phyloP scores from a whole-genome alignment of 2,329 filamentous ascomycete genomes.

The Polychaeton citri region DNA sequence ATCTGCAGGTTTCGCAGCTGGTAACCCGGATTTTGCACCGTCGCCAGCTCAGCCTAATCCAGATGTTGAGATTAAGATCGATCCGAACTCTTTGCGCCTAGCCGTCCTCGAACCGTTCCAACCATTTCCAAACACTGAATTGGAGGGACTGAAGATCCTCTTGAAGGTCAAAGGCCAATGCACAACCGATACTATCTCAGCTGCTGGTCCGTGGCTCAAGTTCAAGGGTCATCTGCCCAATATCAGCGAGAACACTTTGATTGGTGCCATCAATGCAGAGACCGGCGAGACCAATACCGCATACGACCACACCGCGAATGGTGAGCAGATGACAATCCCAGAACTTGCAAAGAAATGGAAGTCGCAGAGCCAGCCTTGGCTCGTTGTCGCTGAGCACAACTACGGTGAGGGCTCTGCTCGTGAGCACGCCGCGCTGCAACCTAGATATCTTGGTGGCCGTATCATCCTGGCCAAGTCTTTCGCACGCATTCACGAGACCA shows the following conservation, averaged over 20 bases:
- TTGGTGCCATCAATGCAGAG: constrained; percentile 82
- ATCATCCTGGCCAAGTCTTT: constrained; percentile 79
- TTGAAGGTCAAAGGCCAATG: constrained; percentile 97
- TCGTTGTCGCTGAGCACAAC: constrained; percentile 95
- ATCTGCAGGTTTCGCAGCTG: constrained; percentile 65
- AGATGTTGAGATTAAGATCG: constrained; percentile 59
- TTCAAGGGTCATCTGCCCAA: constrained; percentile 99
- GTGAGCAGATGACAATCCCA: constrained; percentile 50
- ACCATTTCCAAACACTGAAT: constrained; percentile 64
- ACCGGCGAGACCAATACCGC: constrained; percentile 88
- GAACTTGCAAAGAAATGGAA: constrained; percentile 81
- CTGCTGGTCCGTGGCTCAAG: constrained; percentile 93
- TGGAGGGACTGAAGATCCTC: constrained; percentile 67
- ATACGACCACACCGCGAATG: constrained; percentile 56
- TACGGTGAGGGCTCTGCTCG: constrained; percentile 84
- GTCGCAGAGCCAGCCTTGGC: constrained; percentile 60
- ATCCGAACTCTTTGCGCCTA: constrained; percentile 77
- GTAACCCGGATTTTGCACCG: constrained; percentile 61
- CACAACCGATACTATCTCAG: constrained; percentile 97
- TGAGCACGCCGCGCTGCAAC: constrained; percentile 82
- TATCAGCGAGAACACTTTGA: constrained; percentile 93
- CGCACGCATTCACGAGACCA: constrained; percentile 88
- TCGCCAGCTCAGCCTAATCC: constrained; percentile 60
- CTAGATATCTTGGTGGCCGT: constrained; percentile 75
- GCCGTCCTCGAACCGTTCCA: constrained; percentile 84